Evolutionary conservation across 768 basidiomycete species (phyloP), one percentile per base, ranked within the genome.

Genomic region (Lentinula sp.): DNA sequence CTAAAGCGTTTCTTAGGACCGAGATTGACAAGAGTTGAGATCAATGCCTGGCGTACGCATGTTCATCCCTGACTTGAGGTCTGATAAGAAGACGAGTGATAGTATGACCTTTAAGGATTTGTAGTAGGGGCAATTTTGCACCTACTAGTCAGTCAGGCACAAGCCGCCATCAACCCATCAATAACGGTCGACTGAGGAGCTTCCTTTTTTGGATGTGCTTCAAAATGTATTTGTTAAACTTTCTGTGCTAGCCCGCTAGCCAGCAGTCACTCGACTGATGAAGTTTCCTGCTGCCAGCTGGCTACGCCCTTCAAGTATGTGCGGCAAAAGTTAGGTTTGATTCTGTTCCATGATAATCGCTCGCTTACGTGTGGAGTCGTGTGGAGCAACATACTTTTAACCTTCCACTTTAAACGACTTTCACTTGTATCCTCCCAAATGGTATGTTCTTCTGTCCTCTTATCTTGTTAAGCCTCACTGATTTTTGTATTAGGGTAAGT

Each of bases 401-500:
- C 74, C 78, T 18, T 71, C 76, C 55, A 54, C n/a, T 32, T 13
- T 54, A 13, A 23, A 54, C 31, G 16, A 9, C 39, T 54, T 54
- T 32, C 51, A 21, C 28, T 37, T 6, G 8, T 23, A 18, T 18
- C 7, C 43, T 39, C 3, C 15, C 7, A 7, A 21, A 48, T 48
- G 46, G 46, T 48, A 23, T 5, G 46, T 48, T 1, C 5, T n/a
- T 5, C 18, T 48, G 46, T 48, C 21, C 46, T 48, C 46, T 5
- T 5, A n/a, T 5, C 21, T 6, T 18, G n/a, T 23, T 5, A 4
- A 48, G 1, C 6, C n/a, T n/a, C 21, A 23, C 18, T 16, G 46
- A 48, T 48, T 10, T 48, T 11, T 48, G 78, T 77, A 32, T 76
- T 78, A 39, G 80, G 78, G 57, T 70, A 76, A 57, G 71, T 76